phyloP scores from a whole-genome alignment of 306 rosid genomes.

The Adenanthera pavonina region DNA sequence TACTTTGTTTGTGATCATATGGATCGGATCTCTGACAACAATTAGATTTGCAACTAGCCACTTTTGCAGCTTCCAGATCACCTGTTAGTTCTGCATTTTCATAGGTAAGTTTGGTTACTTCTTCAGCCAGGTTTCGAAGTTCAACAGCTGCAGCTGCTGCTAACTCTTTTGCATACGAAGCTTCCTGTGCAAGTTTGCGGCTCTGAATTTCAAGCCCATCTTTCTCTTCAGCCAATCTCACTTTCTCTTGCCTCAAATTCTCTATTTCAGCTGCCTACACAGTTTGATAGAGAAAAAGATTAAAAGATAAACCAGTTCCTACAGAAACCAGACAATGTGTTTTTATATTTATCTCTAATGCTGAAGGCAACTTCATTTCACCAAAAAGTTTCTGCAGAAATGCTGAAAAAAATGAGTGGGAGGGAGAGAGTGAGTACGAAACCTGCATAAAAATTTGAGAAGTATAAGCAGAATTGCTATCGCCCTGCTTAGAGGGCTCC shows the following conservation, averaged over 20 bases:
- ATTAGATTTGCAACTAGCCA: conserved; percentile 50
- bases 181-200: conserved; percentile 78
- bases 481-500: conserved; percentile 53
- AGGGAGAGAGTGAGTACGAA: conserved; percentile 17
- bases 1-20: conserved; percentile 52
- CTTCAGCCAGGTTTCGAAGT: conserved; percentile 83
- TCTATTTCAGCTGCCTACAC: conserved; percentile 76
- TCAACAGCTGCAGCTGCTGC: conserved; percentile 90
- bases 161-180: conserved; percentile 89
- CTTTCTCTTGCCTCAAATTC: conserved; percentile 77
- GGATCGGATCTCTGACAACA: conserved; percentile 52
- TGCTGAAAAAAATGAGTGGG: conserved; percentile 17
- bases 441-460: conserved; percentile 72
- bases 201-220: conserved; percentile 80
- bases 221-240: conserved; percentile 69
- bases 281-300: conserved; percentile 32
- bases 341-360: conserved; percentile 9
- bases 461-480: conserved; percentile 45
- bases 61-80: conserved; percentile 64
- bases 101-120: conserved; percentile 80
- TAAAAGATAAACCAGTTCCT: conserved; percentile 8
- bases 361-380: conserved; percentile 11
- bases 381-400: not conserved
- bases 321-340: not conserved
- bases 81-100: conserved; percentile 73